Conservation (phyloP, 371 early-diverging fungal species). For the Mortierella sp. region DNA sequence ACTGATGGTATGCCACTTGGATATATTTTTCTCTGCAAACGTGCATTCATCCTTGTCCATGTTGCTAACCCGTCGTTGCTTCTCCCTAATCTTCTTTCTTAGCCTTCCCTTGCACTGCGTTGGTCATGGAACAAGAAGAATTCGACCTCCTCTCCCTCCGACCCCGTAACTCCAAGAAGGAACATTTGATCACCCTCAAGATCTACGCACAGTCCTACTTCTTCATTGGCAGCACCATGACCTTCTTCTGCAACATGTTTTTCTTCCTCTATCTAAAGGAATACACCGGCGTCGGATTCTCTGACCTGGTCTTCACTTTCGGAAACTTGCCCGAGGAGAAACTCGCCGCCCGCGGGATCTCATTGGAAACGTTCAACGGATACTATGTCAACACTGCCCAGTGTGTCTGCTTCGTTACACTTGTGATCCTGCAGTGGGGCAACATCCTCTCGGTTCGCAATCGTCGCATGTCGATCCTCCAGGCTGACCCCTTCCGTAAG, state of each 20-base stretch:
- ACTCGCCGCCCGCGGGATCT: constrained; percentile 61
- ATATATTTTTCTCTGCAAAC: neutral
- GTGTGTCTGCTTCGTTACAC: constrained; percentile 73
- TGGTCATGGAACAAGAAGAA: constrained; percentile 79
- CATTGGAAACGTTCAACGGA: constrained; percentile 60
- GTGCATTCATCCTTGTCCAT: neutral
- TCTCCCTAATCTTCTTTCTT: constrained; percentile 22
- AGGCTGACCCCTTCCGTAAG: constrained; percentile 67
- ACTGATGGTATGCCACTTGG: constrained; percentile 49
- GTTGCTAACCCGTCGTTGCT: neutral
- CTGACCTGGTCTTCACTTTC: constrained; percentile 67
- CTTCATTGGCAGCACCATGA: constrained; percentile 74
- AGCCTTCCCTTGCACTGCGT: constrained; percentile 68
- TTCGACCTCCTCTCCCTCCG: constrained; percentile 68
- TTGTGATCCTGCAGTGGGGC: constrained; percentile 76
- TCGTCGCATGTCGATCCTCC: constrained; percentile 69
- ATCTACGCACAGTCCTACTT: constrained; percentile 75
- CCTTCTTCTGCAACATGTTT: constrained; percentile 70
- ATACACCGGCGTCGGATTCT: constrained; percentile 63
- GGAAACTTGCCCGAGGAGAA: constrained; percentile 63
- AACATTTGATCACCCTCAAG: constrained; percentile 67
- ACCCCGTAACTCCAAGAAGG: constrained; percentile 74
- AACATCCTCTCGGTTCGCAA: constrained; percentile 74
- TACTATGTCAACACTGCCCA: constrained; percentile 66
- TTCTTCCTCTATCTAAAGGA: constrained; percentile 69